These are phyloP conservation scores for Ganoderma resinaceum DNA, from an alignment of 1,284 basidiomycete genomes.

Conservation along the genomic window DNA sequence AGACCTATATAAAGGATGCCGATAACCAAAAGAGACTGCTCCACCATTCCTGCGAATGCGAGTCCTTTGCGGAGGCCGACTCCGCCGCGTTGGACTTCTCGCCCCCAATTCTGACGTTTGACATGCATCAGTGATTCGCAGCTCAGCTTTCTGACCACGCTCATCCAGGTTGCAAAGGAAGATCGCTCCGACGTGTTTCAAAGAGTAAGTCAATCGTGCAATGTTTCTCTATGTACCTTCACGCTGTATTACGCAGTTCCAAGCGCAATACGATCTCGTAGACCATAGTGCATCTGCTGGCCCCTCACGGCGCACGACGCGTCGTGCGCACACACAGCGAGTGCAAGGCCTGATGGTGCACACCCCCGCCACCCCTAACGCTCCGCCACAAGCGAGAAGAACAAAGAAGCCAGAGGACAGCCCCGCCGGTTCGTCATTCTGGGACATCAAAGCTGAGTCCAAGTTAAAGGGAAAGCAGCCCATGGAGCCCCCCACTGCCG, in stretches of 20 bases:
- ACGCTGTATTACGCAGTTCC: constrained; percentile 55
- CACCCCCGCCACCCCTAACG: constrained; percentile 9
- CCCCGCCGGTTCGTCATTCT: constrained; percentile 29
- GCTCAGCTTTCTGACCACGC: neutral
- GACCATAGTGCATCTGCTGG: constrained; percentile 53
- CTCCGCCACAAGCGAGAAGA: constrained; percentile 23
- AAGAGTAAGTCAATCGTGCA: constrained; percentile 55
- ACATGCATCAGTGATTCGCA: too few species aligned
- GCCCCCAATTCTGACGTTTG: neutral
- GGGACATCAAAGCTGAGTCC: constrained; percentile 36
- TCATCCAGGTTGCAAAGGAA: constrained; percentile 67
- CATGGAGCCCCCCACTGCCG: neutral
- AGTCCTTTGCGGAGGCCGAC: too few species aligned
- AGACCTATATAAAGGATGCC: neutral
- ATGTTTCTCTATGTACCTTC: constrained; percentile 16
- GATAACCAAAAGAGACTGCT: too few species aligned
- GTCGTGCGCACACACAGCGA: constrained; percentile 63
- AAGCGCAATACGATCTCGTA: constrained; percentile 67
- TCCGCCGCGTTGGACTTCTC: too few species aligned
- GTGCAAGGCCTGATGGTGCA: constrained; percentile 33
- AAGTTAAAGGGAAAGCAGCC: constrained; percentile 39
- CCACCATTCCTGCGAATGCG: too few species aligned
- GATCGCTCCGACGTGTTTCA: constrained; percentile 79
- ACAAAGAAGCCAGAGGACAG: constrained; percentile 15
- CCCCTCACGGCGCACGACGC: constrained; percentile 63